These are phyloP conservation scores for Plantago major DNA, from an alignment of 257 asterid genomes.

Conservation along the genomic window DNA sequence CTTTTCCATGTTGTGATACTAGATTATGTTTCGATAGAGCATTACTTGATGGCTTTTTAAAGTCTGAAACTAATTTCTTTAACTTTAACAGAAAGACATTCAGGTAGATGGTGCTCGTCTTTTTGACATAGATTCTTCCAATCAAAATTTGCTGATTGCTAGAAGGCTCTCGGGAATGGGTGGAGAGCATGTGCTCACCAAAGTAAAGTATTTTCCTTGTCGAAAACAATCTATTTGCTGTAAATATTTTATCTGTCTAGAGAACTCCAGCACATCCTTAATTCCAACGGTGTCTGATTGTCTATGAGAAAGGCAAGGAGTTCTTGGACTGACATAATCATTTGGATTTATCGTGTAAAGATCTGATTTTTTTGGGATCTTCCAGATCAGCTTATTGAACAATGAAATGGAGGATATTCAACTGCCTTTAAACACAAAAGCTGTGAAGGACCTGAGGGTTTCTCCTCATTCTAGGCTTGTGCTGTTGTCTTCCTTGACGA, in stretches of 20 bases:
- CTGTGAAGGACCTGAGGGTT: constrained; percentile 68
- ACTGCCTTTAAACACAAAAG: constrained; percentile 58
- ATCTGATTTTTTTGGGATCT: constrained; percentile 17
- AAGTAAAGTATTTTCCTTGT: constrained; percentile 46
- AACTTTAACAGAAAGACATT: constrained; percentile 48
- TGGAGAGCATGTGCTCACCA: constrained; percentile 67
- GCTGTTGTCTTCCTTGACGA: constrained; percentile 81
- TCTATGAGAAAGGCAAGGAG: too few relatives aligned
- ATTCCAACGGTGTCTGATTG: too few relatives aligned
- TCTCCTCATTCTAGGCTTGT: constrained; percentile 74
- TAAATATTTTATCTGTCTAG: constrained; percentile 6
- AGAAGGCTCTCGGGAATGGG: constrained; percentile 67
- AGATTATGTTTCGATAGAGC: constrained; percentile 13
- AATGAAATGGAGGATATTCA: constrained; percentile 60
- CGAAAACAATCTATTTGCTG: constrained; percentile 14
- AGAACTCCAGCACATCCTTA: background rate
- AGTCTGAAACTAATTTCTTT: constrained; percentile 11
- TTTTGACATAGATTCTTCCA: constrained; percentile 61
- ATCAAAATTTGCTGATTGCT: constrained; percentile 53
- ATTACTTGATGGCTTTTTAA: background rate
- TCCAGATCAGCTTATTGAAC: constrained; percentile 65
- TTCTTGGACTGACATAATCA: constrained; percentile 2
- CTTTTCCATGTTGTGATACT: constrained; percentile 3
- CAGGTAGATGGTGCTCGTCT: constrained; percentile 78
- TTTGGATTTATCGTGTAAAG: constrained; percentile 12